A percentile compares a stretch with the other conserved stretches of the same genome.
phyloP scores from a whole-genome alignment of 2,329 filamentous ascomycete species.

The Cordyceps pruinosa region DNA sequence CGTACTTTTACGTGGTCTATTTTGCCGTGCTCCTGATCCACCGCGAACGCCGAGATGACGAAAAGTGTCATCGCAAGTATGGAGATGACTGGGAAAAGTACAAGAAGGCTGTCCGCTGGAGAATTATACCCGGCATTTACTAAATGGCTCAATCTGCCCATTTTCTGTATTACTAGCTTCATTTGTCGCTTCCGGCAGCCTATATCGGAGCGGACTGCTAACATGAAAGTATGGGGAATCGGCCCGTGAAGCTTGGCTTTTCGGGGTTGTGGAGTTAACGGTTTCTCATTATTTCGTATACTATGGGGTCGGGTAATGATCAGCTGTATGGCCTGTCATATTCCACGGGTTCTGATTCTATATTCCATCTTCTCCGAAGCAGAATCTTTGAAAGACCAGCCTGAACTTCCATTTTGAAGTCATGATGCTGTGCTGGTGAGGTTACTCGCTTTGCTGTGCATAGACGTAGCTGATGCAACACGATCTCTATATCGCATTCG shows the following conservation, averaged over 20 bases:
- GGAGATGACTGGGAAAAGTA: conserved; percentile 89
- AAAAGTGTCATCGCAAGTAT: conserved; percentile 87
- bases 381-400: too few relatives aligned
- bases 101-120: conserved; percentile 70
- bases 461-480: too few relatives aligned
- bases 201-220: neutral
- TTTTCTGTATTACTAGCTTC: neutral
- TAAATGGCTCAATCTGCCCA: conserved; percentile 30
- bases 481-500: too few relatives aligned
- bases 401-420: too few relatives aligned
- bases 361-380: too few relatives aligned
- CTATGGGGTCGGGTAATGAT: neutral
- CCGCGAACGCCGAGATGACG: conserved; percentile 79
- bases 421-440: too few relatives aligned
- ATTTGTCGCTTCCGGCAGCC: neutral
- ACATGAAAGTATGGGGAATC: neutral
- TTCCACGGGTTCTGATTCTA: too few relatives aligned
- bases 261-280: neutral
- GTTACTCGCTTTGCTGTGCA: too few relatives aligned
- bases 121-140: conserved; percentile 82
- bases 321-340: neutral
- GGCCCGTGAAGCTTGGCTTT: neutral
- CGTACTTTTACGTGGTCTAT: conserved; percentile 92
- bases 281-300: neutral
- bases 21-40: conserved; percentile 83